Evolutionary conservation across 352 stramenopile genomes (phyloP), one percentile per base, ranked within the genome.

Genomic region (Globisporangium paroecandrum): DNA sequence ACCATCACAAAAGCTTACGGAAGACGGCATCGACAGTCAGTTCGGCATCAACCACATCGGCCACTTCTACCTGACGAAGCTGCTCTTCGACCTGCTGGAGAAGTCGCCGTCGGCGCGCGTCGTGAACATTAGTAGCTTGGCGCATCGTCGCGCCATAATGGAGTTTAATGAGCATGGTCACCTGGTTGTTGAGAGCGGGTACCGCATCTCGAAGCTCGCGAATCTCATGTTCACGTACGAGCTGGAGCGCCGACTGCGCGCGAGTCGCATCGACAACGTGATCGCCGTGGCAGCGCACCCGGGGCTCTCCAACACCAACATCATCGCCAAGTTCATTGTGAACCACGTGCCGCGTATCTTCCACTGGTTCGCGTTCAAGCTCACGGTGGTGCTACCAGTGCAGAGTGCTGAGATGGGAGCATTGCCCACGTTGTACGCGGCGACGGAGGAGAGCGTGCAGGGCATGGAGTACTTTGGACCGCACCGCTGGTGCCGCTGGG

Each of bases 11-110:
- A 62, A 41, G 25, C n/a, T 60, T 10, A 73, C 62, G 49, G 18
- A 61, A 3, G 65, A 78, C n/a, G 80, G 79, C 15, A 59, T 79
- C 27, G 70, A 81, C 49, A 71, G 62, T 8, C 78, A 76, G 0
- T 89, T 89, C 64, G 77, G 69, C 24, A 77, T 81, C 66, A 87
- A 89, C 66, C 68, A 81, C 57, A 56, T 89, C 4, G 78, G 80
- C 15, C 77, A 89, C 49, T 87, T 88, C 68, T 75, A 73, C 55
- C 69, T 89, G 20, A 89, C 81, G 6, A 67, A 57, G 32, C 63
- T 83, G 64, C 53, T 85, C 36, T 73, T 80, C 51, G 70, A 74
- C 41, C 51, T 83, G 68, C 69, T 87, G 13, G 32, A 70, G 25
- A 41, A 51, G 8, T 55, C 68, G 1, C 41, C 54, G 1, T 68